phyloP scores from a whole-genome alignment of 495 filamentous ascomycete genomes.

The Niebla homalea region DNA sequence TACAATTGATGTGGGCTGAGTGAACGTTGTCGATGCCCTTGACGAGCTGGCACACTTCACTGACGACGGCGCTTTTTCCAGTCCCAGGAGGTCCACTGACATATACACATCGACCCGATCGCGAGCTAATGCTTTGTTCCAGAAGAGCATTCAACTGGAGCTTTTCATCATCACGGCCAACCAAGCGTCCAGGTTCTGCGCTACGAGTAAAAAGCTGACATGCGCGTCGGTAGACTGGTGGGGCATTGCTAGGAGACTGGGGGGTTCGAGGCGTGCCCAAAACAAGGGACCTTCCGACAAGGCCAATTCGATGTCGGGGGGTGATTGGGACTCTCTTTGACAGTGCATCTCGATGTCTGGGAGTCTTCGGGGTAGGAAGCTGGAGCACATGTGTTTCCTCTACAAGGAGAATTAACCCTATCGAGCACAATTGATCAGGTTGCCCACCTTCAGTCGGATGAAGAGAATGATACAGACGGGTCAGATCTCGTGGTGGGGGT shows the following conservation, averaged over 20 bases:
- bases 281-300: constrained; percentile 50
- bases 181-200: constrained; percentile 56
- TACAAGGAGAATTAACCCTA: not conserved
- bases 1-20: constrained; percentile 81
- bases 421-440: not conserved
- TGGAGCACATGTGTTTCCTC: constrained; percentile 18
- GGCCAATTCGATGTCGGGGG: constrained; percentile 52
- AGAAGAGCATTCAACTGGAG: constrained; percentile 59
- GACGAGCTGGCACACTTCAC: constrained; percentile 55
- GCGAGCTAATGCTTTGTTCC: constrained; percentile 41
- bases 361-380: constrained; percentile 43
- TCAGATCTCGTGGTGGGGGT: not conserved
- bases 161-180: constrained; percentile 74
- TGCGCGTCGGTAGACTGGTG: constrained; percentile 71
- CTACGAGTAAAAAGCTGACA: constrained; percentile 77
- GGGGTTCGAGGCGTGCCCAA: constrained; percentile 54
- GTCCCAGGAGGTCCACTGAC: constrained; percentile 93
- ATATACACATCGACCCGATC: constrained; percentile 75
- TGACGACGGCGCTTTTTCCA: constrained; percentile 87
- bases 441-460: not conserved
- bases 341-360: constrained; percentile 51
- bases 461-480: not conserved
- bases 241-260: constrained; percentile 26
- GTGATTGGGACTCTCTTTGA: constrained; percentile 51
- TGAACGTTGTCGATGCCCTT: constrained; percentile 37